These are phyloP conservation scores for Tetrahymena thermophila DNA, from an alignment of 73 alveolate genomes.

Conservation along the genomic window DNA sequence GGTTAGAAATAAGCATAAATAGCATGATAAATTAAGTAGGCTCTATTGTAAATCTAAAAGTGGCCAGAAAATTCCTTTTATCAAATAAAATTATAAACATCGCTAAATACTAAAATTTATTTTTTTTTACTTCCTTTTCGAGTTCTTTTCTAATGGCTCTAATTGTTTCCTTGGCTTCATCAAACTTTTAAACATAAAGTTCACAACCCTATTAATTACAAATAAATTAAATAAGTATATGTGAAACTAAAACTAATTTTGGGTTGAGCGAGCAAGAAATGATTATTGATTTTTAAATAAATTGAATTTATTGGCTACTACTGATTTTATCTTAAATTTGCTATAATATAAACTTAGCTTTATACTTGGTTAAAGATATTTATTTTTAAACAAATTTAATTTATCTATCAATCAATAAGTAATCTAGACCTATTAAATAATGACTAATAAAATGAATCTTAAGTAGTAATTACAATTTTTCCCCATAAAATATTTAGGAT, in stretches of 20 bases:
- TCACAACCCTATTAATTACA: background rate
- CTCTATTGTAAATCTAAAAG: background rate
- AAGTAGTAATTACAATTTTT: background rate
- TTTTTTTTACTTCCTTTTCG: background rate
- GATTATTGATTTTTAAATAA: background rate
- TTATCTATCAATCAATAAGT: background rate
- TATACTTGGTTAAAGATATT: background rate
- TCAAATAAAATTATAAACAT: too few species aligned
- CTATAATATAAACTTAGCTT: background rate
- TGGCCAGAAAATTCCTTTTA: background rate
- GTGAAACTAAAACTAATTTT: background rate
- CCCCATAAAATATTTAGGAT: background rate
- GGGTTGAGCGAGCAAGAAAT: background rate
- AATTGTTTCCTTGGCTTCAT: background rate
- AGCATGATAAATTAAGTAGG: background rate
- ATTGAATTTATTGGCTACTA: background rate
- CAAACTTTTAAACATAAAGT: background rate
- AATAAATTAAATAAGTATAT: background rate
- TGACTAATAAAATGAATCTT: background rate
- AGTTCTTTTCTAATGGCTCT: background rate
- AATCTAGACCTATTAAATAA: too few species aligned
- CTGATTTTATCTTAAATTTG: background rate
- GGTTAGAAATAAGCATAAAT: background rate
- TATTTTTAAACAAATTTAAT: background rate
- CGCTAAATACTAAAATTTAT: background rate